Evolutionary conservation across 2,329 filamentous ascomycete genomes (phyloP).

Genomic region (Hymenoscyphus linearis): DNA sequence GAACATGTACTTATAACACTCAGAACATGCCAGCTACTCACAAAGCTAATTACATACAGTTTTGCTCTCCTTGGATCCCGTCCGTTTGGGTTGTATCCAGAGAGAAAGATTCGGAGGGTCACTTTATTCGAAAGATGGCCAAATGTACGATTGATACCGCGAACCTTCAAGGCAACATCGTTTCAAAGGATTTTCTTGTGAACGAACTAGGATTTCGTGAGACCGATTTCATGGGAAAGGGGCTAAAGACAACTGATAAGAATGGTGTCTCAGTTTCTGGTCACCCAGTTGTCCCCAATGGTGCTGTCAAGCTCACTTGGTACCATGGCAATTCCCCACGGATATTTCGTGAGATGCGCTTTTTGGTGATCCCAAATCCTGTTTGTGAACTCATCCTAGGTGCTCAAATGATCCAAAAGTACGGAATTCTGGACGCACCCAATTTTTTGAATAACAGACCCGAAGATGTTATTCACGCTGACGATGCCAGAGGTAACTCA

Average conservation of each 20-base stretch:
- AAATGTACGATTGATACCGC: constrained; percentile 11
- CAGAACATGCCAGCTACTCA: background rate
- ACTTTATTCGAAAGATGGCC: background rate
- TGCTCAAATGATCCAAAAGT: constrained; percentile 7
- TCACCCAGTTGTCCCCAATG: constrained; percentile 3
- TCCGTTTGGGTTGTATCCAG: background rate
- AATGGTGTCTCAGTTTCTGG: constrained; percentile 3
- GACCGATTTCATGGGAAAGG: background rate
- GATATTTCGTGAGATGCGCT: constrained; percentile 13
- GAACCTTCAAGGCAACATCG: constrained; percentile 10
- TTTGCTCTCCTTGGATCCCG: constrained; percentile 5
- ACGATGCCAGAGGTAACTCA: background rate
- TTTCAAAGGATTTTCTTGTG: constrained; percentile 7
- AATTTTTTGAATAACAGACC: constrained; percentile 1
- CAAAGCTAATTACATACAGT: background rate
- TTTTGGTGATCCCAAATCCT: constrained; percentile 9
- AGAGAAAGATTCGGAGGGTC: constrained; percentile 38
- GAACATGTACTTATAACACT: background rate
- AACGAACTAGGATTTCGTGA: constrained; percentile 2
- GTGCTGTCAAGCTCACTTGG: constrained; percentile 10
- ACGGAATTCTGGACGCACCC: constrained; percentile 8
- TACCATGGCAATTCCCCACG: constrained; percentile 10
- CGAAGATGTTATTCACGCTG: background rate
- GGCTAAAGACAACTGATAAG: background rate
- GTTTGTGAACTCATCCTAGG: constrained; percentile 13